Conservation (phyloP, 176 grass and related monocot species). For the Miscanthus lutarioriparius region DNA sequence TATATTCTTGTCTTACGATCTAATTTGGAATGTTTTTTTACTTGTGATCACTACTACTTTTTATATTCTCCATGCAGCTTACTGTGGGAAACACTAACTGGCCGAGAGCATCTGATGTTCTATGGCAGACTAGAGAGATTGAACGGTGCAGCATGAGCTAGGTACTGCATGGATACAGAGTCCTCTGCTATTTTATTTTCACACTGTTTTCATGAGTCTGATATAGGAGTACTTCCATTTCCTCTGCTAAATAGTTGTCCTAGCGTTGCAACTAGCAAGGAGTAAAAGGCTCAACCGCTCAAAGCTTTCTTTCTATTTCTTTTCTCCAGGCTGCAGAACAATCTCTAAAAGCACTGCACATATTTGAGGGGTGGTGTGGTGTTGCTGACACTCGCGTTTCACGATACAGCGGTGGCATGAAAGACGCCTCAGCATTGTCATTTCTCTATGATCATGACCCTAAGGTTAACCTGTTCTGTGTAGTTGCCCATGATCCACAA, state of each 20-base stretch:
- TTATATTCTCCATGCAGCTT: constrained; percentile 43
- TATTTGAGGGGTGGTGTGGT: too few relatives aligned
- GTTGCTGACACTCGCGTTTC: too few relatives aligned
- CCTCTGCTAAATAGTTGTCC: not conserved
- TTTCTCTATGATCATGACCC: too few relatives aligned
- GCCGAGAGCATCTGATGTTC: constrained; percentile 75
- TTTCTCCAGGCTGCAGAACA: constrained; percentile 62
- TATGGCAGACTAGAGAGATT: constrained; percentile 87
- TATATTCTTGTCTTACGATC: too few relatives aligned
- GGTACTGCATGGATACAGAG: not conserved
- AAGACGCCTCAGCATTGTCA: too few relatives aligned
- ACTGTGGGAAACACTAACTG: constrained; percentile 74
- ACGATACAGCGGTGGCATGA: too few relatives aligned
- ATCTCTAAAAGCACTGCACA: constrained; percentile 46
- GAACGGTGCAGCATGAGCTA: constrained; percentile 53
- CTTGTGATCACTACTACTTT: not conserved
- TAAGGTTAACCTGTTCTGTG: too few relatives aligned
- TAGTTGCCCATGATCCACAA: too few relatives aligned
- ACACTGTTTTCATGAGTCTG: too few relatives aligned
- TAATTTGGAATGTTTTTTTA: too few relatives aligned
- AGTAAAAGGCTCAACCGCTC: not conserved
- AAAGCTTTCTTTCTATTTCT: not conserved
- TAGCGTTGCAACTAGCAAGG: not conserved
- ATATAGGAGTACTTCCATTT: too few relatives aligned
- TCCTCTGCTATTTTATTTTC: not conserved